phyloP scores from a whole-genome alignment of 495 filamentous ascomycete species.

The Tuber brumale region DNA sequence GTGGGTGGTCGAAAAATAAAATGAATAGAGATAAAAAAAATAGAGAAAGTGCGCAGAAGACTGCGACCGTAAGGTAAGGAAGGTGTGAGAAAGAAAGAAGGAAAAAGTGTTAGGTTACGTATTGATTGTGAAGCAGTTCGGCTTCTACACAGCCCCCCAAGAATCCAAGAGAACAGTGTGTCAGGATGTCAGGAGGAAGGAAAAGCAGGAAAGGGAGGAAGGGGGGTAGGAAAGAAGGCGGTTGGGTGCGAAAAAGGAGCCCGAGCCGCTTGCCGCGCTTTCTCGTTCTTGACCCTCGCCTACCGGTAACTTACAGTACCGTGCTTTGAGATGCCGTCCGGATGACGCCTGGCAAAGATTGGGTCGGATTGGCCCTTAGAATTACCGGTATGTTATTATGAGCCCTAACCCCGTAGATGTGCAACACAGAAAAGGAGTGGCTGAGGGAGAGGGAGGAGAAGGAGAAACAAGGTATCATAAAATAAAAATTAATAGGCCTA shows the following conservation, averaged over 20 bases:
- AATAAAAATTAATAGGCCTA: neutral
- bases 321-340: neutral
- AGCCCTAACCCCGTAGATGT: neutral
- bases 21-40: neutral
- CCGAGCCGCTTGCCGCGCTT: neutral
- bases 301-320: neutral
- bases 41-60: neutral
- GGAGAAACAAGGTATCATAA: neutral
- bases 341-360: neutral
- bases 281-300: neutral
- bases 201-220: neutral
- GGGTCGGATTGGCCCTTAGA: neutral
- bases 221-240: neutral
- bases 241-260: neutral
- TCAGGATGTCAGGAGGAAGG: neutral
- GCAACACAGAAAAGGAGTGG: neutral
- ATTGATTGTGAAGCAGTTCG: neutral
- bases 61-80: neutral
- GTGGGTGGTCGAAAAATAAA: conserved; percentile 5
- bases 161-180: neutral
- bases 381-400: neutral
- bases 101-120: neutral
- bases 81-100: neutral
- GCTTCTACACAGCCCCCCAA: neutral
- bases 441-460: neutral